Base-by-base conservation (phyloP, 176 grass and related monocot species). In the Lolium perenne region DNA sequence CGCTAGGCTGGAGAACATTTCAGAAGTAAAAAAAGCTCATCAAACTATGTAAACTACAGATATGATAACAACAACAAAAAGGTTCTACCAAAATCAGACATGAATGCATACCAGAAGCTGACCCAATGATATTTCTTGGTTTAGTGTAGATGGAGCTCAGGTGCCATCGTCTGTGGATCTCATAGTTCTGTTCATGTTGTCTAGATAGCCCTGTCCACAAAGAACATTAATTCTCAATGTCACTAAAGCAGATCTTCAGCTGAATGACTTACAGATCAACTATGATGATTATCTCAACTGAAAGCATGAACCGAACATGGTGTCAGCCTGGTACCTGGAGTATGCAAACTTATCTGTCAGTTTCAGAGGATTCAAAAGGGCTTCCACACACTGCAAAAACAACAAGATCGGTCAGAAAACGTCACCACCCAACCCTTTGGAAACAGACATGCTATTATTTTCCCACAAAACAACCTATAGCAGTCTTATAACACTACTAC, bases 301-400 rank as follows among this genome's bases (percentile, higher is more conserved):
- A 77, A 81, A 81, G 12, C 26, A 53, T 61, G 26, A 82, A 77
- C 59, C 4, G 5, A 69, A 18, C 18, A 45, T 50, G 26, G 73
- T 63, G 50, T 63, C 51, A 57, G 53, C 23, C 40, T 25, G 17
- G 38, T 72, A 95, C 93, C 93, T 98, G 91, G 21, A 95, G 89
- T 91, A 98, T 98, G 74, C 91, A 92, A 82, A 95, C 78, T 98
- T 98, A 83, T 95, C 95, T 38, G 87, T 80, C 45, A 98, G 54
- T 71, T 94, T 88, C 78, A 95, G 84, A 68, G 93, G 91, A 75
- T 95, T 63, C 80, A 95, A 87, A 57, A 98, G 93, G 86, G 86
- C 90, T 89, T 98, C 87, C 17, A 94, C 93, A 87, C 93, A 95
- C 95, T 91, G 85, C 47, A 63, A 22, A 73, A 64, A 84, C 10